Conservation (phyloP, 352 stramenopile species). For the Globisporangium iwayamae region DNA sequence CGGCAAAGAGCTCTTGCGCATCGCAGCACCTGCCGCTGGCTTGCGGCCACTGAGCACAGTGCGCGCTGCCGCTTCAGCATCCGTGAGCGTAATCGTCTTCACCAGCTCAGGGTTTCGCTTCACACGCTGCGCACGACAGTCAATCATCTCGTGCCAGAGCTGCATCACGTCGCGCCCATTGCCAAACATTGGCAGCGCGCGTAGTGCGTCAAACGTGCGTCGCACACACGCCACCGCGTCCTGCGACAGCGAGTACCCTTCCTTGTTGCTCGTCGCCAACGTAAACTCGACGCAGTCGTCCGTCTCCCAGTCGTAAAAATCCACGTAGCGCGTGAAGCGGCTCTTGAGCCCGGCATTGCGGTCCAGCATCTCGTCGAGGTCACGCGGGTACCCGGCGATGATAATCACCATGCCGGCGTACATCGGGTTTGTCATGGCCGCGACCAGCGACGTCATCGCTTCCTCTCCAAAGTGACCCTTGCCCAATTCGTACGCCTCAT, state of each 20-base stretch:
- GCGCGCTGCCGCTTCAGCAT: constrained; percentile 36
- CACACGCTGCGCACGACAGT: constrained; percentile 64
- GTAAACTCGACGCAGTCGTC: constrained; percentile 76
- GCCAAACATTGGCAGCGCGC: constrained; percentile 51
- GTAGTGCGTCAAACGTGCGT: constrained; percentile 37
- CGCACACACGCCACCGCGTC: constrained; percentile 26
- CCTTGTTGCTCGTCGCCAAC: constrained; percentile 31
- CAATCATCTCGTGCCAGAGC: constrained; percentile 59
- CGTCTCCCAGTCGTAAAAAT: constrained; percentile 87
- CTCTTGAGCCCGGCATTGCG: constrained; percentile 89
- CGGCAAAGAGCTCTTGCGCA: constrained; percentile 21
- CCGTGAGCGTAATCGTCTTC: constrained; percentile 38
- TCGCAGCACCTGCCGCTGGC: constrained; percentile 27
- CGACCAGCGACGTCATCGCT: constrained; percentile 88
- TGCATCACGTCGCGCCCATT: constrained; percentile 72
- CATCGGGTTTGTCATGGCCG: constrained; percentile 82
- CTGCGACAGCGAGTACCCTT: constrained; percentile 35
- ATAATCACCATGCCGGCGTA: constrained; percentile 88
- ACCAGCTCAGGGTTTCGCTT: constrained; percentile 37
- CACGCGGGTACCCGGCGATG: constrained; percentile 85
- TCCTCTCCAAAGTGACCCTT: constrained; percentile 81
- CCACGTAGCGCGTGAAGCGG: constrained; percentile 85
- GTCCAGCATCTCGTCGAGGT: constrained; percentile 89
- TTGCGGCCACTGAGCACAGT: constrained; percentile 36
- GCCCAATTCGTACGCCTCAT: constrained; percentile 91